Evolutionary conservation across 2,329 filamentous ascomycete genomes (phyloP), one percentile per base, ranked within the genome.

Genomic region (Bimuria novae-zelandiae): DNA sequence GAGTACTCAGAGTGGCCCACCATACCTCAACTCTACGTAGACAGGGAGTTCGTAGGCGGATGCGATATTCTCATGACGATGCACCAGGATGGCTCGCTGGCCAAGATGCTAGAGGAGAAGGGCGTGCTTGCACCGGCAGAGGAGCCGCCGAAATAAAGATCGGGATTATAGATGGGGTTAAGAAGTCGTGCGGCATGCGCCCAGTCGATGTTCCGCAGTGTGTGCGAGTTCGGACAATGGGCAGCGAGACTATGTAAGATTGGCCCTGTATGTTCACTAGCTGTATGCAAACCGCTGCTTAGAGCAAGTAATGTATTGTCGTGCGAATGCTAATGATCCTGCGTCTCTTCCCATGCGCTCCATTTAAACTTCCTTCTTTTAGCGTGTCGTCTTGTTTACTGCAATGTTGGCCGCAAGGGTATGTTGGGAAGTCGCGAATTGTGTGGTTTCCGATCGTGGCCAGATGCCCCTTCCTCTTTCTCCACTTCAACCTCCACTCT

Each of bases 1-100:
- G 93, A 99, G 77, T 99, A 94, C 81, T 96, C 92, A 1, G 94
- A 97, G 73, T 99, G 94, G 94, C 94, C 94, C 12, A 99, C 94
- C 17, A 97, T 99, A 72, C 94, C 94, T 6, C 94, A 99, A 76
- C 82, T 99, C 16, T 99, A 97, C 76, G 82, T 99, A 46, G 86
- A 95, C 59, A 93, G 93, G 78, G 93, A 99, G 74, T 99, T 99
- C 72, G 82, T 99, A 41, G 94, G 94, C 50, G 94, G 94, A n/a
- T 97, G 92, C 73, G 94, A 99, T 75, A 99, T 99, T 60, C 76
- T 99, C 65, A 88, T 97, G 73, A 89, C 88, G 2, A 97, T 99
- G 94, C 93, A 97, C 79, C 90, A 97, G 77, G 95, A 90, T 70
- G 94, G 94, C 23, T 92, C 95, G 63, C 78, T 99, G 67, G 90